Conservation (phyloP, 2,329 filamentous ascomycete species). For the Coniochaeta sp. region DNA sequence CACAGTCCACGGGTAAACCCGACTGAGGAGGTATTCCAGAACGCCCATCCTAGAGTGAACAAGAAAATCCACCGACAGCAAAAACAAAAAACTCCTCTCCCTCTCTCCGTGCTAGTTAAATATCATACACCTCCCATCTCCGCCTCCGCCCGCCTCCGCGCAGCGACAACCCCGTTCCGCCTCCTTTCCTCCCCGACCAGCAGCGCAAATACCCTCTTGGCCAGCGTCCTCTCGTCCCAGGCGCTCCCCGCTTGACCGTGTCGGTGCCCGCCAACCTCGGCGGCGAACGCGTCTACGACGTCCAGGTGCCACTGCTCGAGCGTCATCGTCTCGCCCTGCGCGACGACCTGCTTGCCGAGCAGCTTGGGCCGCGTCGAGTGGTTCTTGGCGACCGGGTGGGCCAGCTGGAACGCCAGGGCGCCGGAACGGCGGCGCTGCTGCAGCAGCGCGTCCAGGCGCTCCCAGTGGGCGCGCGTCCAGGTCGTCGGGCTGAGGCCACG, state of each 20-base stretch:
- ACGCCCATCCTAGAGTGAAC: no score
- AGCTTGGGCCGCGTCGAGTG: slow-evolving; percentile 17
- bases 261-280: slow-evolving; percentile 14
- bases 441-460: slow-evolving; percentile 42
- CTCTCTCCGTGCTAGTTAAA: neutral
- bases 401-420: slow-evolving; percentile 28
- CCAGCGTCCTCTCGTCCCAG: slow-evolving; percentile 42
- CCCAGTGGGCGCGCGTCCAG: slow-evolving; percentile 36
- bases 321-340: slow-evolving; percentile 36
- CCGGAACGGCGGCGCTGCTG: slow-evolving; percentile 39
- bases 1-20: no score
- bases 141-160: slow-evolving; percentile 8
- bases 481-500: slow-evolving; percentile 6
- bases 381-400: slow-evolving; percentile 7
- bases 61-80: neutral
- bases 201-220: slow-evolving; percentile 46
- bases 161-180: slow-evolving; percentile 13
- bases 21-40: no score
- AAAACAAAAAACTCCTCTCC: neutral
- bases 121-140: neutral
- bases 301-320: slow-evolving; percentile 52
- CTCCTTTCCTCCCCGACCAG: slow-evolving; percentile 42
- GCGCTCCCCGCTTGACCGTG: neutral
- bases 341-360: slow-evolving; percentile 40
- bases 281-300: slow-evolving; percentile 45